phyloP scores from a whole-genome alignment of 2,329 filamentous ascomycete genomes.

The Dactylella cylindrospora region DNA sequence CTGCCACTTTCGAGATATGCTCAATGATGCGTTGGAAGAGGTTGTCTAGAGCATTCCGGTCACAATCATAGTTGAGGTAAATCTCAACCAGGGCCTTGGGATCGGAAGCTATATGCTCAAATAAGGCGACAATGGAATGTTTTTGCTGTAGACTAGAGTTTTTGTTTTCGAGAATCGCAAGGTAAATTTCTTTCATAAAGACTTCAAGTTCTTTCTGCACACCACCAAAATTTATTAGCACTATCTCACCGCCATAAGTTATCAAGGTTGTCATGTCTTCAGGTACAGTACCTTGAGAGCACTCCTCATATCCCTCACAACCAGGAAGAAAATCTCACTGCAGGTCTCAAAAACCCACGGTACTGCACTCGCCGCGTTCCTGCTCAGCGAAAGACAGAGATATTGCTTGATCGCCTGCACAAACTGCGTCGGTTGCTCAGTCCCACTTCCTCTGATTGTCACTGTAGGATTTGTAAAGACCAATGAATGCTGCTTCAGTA shows the following conservation, averaged over 20 bases:
- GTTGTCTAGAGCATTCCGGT: constrained; percentile 87
- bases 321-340: constrained; percentile 96
- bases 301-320: constrained; percentile 88
- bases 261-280: background rate
- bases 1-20: constrained; percentile 84
- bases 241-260: constrained; percentile 2
- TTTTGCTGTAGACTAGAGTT: constrained; percentile 88
- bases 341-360: constrained; percentile 91
- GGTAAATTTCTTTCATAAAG: constrained; percentile 94
- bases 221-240: constrained; percentile 41
- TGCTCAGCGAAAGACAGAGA: constrained; percentile 87
- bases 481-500: constrained; percentile 87
- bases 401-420: constrained; percentile 96
- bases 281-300: constrained; percentile 81
- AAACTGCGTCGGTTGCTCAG: constrained; percentile 79
- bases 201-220: constrained; percentile 90
- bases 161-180: constrained; percentile 84
- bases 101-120: constrained; percentile 81
- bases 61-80: constrained; percentile 98
- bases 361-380: constrained; percentile 92
- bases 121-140: constrained; percentile 81
- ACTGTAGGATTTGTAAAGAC: constrained; percentile 90
- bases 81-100: constrained; percentile 87
- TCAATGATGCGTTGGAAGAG: constrained; percentile 95
- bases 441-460: constrained; percentile 88